Conservation (phyloP, 2,329 filamentous ascomycete genomes). For the Epichloe gansuensis region DNA sequence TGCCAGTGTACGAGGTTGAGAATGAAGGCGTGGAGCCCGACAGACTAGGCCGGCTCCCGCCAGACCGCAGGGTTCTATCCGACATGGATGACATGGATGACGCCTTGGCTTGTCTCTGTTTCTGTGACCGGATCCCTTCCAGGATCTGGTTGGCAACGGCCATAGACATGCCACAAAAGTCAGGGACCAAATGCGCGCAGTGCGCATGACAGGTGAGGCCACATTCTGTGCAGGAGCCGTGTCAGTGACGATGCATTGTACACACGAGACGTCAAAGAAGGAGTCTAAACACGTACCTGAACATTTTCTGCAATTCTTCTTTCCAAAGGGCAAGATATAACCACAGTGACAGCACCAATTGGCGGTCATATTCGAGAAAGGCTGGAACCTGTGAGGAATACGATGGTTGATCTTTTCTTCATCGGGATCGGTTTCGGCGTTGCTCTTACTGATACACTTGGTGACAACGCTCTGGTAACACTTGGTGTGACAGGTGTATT, state of each 20-base stretch:
- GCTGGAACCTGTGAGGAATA: constrained; percentile 91
- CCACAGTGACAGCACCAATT: constrained; percentile 99
- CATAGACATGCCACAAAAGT: constrained; percentile 99
- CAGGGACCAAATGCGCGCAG: constrained; percentile 89
- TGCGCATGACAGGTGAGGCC: constrained; percentile 78
- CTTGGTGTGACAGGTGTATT: constrained; percentile 97
- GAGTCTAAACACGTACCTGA: constrained; percentile 42
- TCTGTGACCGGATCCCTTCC: constrained; percentile 70
- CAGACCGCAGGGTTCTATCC: constrained; percentile 52
- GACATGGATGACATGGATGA: constrained; percentile 49
- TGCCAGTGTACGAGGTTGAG: constrained; percentile 23
- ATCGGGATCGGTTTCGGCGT: constrained; percentile 94
- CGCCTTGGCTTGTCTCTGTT: constrained; percentile 48
- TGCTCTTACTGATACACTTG: constrained; percentile 99
- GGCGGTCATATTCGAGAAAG: constrained; percentile 94
- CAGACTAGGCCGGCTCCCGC: constrained; percentile 32
- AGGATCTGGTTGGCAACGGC: constrained; percentile 88
- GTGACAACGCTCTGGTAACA: constrained; percentile 95
- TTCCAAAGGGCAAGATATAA: constrained; percentile 86
- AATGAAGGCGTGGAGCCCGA: constrained; percentile 22
- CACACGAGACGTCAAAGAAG: not conserved
- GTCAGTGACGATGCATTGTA: constrained; percentile 1
- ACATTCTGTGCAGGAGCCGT: constrained; percentile 51
- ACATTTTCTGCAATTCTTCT: constrained; percentile 90
- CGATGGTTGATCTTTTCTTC: constrained; percentile 99